Evolutionary conservation across 1,284 basidiomycete genomes (phyloP).

Genomic region (Marasmius fiardii): DNA sequence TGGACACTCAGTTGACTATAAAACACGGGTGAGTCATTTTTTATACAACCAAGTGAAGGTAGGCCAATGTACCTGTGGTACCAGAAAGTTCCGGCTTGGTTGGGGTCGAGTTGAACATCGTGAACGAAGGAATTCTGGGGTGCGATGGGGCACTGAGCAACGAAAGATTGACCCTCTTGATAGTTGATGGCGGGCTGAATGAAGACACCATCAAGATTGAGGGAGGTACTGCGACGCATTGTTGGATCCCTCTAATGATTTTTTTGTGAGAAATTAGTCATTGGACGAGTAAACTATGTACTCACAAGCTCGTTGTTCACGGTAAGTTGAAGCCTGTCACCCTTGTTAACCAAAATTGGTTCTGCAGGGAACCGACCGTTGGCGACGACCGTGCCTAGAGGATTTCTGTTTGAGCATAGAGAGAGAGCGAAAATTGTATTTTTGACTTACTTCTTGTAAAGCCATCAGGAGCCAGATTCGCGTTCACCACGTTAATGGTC

Average conservation of each 20-base stretch:
- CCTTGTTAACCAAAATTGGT: constrained; percentile 6
- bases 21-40: background rate
- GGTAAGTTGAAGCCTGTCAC: constrained; percentile 6
- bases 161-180: constrained; percentile 24
- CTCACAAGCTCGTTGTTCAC: constrained; percentile 10
- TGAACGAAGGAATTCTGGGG: constrained; percentile 43
- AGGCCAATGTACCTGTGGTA: constrained; percentile 31
- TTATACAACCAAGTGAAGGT: background rate
- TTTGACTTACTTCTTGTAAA: constrained; percentile 9
- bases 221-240: constrained; percentile 10
- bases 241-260: constrained; percentile 5
- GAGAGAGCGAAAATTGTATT: too few relatives aligned
- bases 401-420: too few relatives aligned
- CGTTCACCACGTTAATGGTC: constrained; percentile 10
- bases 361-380: constrained; percentile 9
- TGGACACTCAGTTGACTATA: constrained; percentile 17
- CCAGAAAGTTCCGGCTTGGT: constrained; percentile 34
- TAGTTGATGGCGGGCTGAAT: constrained; percentile 17
- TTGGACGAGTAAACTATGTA: background rate
- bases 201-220: constrained; percentile 28
- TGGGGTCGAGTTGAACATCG: constrained; percentile 22
- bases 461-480: constrained; percentile 13
- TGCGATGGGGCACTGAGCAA: constrained; percentile 44
- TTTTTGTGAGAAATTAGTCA: background rate
- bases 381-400: constrained; percentile 3